Evolutionary conservation across 2,329 filamentous ascomycete species (phyloP), one percentile per base, ranked within the genome.

Genomic region (Nigrospora sphaerica): DNA sequence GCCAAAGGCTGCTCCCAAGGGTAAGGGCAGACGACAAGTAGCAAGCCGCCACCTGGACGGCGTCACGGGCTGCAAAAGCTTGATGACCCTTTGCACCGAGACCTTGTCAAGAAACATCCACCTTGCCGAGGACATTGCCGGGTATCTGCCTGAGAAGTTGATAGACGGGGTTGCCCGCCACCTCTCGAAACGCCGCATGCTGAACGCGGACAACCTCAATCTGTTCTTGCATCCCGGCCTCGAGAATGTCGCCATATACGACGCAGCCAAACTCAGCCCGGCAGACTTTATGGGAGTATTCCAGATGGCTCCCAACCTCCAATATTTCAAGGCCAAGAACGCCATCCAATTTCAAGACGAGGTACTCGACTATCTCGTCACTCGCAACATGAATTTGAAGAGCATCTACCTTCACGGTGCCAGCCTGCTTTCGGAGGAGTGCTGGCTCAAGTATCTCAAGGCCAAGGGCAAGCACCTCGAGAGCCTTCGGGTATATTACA

Each of bases 311-410:
- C 81, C 87, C 0, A 74, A 73, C 6, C 70, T 95, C 45, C 80
- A 80, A 56, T 77, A 76, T 38, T 73, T 96, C 47, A 86, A 89
- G 53, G 70, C 95, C 12, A 82, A 86, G 42, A 92, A 91, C 57
- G 88, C 85, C n/a, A 87, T 93, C 42, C 91, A 95, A 60, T 85
- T 96, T 73, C 95, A 95, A 65, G 86, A 96, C 57, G 74, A 75
- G 35, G 86, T 90, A 37, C 77, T 96, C 64, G 80, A 88, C 44
- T 95, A 92, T 62, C 78, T 96, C 58, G 72, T 88, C 17, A 81
- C 82, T 46, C 86, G 88, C 41, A 77, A 86, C 42, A 77, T 81
- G 42, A 66, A 77, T 10, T 71, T 96, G n/a, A 78, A 82, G 49
- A 75, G 81, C 46, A 73, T 97, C 38, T 86, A 89, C 52, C 74